phyloP scores from a whole-genome alignment of 129 eudicot genomes.

The Heracleum sosnowskyi region DNA sequence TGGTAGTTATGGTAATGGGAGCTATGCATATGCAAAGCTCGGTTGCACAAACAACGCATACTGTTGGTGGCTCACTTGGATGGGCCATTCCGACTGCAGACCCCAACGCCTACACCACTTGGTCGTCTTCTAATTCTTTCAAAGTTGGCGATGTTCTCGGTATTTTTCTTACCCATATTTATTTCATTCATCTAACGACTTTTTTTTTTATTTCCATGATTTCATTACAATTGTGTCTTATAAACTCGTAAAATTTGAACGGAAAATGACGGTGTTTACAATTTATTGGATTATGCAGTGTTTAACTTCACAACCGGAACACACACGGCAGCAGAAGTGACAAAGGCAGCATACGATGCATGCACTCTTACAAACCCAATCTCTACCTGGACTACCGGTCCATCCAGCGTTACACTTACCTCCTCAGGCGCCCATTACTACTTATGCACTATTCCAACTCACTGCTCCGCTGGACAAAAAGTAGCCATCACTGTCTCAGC shows the following conservation, averaged over 20 bases:
- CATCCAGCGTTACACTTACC: constrained; percentile 35
- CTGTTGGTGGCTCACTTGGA: constrained; percentile 38
- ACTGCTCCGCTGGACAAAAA: constrained; percentile 40
- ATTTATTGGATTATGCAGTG: constrained; percentile 14
- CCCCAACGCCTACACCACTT: constrained; percentile 27
- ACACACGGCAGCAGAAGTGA: constrained; percentile 55
- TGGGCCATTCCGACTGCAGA: constrained; percentile 43
- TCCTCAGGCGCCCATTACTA: constrained; percentile 39
- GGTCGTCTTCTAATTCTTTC: constrained; percentile 49
- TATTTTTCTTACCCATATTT: not conserved
- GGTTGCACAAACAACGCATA: constrained; percentile 59
- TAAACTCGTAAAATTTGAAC: too few relatives aligned
- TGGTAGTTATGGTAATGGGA: constrained; percentile 23
- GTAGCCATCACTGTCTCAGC: constrained; percentile 49
- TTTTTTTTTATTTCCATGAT: too few relatives aligned
- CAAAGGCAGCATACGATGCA: constrained; percentile 31
- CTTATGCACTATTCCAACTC: constrained; percentile 40
- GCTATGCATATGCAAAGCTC: constrained; percentile 27
- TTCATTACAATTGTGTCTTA: too few relatives aligned
- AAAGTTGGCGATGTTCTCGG: constrained; percentile 44
- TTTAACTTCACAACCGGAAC: constrained; percentile 37
- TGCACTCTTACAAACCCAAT: constrained; percentile 46
- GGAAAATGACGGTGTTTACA: not conserved
- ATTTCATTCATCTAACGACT: too few relatives aligned
- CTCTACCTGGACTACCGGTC: constrained; percentile 31